These are phyloP conservation scores for Myxozyma sirexii DNA, from an alignment of 805 yeast genomes.

Conservation along the genomic window DNA sequence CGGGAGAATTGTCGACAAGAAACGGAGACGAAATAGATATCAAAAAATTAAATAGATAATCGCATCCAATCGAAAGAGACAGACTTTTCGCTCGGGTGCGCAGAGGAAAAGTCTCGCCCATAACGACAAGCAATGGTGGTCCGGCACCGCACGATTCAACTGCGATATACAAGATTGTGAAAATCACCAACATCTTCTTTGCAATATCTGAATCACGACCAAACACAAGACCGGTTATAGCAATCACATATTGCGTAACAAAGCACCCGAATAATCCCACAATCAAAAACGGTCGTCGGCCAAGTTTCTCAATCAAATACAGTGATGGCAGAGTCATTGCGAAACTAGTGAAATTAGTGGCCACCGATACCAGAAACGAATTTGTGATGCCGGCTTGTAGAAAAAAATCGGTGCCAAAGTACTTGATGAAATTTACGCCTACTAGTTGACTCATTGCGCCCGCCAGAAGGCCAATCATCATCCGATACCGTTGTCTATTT, in stretches of 20 bases:
- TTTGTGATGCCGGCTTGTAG: conserved; percentile 61
- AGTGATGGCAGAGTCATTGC: conserved; percentile 82
- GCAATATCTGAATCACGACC: conserved; percentile 47
- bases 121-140: conserved; percentile 61
- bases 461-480: conserved; percentile 64
- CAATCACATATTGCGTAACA: conserved; percentile 65
- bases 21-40: conserved; percentile 43
- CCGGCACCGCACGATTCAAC: conserved; percentile 86
- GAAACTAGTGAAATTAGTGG: conserved; percentile 82
- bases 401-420: conserved; percentile 85
- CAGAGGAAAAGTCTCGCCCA: conserved; percentile 31
- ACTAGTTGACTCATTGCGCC: conserved; percentile 90
- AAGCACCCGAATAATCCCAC: conserved; percentile 79
- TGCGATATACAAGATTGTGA: conserved; percentile 63
- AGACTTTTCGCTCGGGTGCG: conserved; percentile 28
- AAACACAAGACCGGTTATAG: conserved; percentile 55
- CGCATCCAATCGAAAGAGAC: conserved; percentile 24
- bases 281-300: conserved; percentile 70
- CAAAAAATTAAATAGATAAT: conserved; percentile 21
- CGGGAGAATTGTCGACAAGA: conserved; percentile 45
- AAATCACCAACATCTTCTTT: conserved; percentile 55
- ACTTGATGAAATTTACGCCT: conserved; percentile 87
- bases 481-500: conserved; percentile 38
- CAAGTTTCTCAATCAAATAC: conserved; percentile 72
- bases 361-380: conserved; percentile 72